phyloP scores from a whole-genome alignment of 805 yeast species.

The Candida sanyiensis region DNA sequence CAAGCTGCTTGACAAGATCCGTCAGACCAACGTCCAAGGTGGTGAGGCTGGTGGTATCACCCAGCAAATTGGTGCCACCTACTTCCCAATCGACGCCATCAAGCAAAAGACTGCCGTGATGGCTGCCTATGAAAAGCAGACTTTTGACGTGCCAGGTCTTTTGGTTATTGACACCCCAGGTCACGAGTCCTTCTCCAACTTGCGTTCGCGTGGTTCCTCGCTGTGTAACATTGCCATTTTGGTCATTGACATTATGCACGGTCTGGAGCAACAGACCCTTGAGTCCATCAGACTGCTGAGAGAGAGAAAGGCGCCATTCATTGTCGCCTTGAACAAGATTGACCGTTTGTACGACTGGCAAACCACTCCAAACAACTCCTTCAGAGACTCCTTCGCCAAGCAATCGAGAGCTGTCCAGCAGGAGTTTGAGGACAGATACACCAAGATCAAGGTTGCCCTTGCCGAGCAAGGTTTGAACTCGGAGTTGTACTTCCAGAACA shows the following conservation, averaged over 20 bases:
- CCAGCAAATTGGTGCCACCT: conserved; percentile 99
- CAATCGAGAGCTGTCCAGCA: conserved; percentile 83
- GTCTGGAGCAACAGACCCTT: conserved; percentile 94
- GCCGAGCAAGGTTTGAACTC: conserved; percentile 99
- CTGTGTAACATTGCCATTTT: conserved; percentile 98
- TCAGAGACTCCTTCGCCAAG: conserved; percentile 85
- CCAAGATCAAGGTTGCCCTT: conserved; percentile 79
- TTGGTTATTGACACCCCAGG: conserved; percentile 98
- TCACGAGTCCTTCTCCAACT: conserved; percentile 97
- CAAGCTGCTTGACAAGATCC: conserved; percentile 89
- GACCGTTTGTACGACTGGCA: conserved; percentile 98
- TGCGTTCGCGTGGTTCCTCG: conserved; percentile 98
- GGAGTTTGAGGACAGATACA: conserved; percentile 85
- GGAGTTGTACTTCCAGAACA: conserved; percentile 92
- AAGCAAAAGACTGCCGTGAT: conserved; percentile 86
- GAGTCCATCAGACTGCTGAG: conserved; percentile 89
- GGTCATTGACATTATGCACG: conserved; percentile 99
- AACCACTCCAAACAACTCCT: conserved; percentile 81
- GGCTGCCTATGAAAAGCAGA: conserved; percentile 77
- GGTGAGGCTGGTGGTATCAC: conserved; percentile 99
- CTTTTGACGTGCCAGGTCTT: conserved; percentile 94
- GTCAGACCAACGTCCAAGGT: conserved; percentile 99
- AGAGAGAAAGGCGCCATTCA: conserved; percentile 96
- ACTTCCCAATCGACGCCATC: conserved; percentile 95
- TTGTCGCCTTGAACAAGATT: conserved; percentile 94